Conservation (phyloP, 345 rosid genomes). For the Barbarea vulgaris region DNA sequence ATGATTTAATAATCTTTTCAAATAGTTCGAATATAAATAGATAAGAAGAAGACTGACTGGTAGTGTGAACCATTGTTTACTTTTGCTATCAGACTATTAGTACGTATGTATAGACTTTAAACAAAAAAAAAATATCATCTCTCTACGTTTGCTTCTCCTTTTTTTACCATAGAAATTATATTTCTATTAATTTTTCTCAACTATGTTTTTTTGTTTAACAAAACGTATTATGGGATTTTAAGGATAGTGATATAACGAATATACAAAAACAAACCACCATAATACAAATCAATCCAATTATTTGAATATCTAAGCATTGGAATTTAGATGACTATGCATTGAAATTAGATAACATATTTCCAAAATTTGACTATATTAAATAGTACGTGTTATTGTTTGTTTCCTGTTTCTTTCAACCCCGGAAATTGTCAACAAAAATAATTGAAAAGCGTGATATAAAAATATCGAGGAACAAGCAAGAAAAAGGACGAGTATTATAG, state of each 20-base stretch:
- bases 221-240: neutral
- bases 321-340: conserved; percentile 4
- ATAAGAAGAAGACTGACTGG: neutral
- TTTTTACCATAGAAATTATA: neutral
- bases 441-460: conserved; percentile 9
- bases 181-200: neutral
- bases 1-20: neutral
- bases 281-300: neutral
- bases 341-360: neutral
- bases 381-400: conserved; percentile 27
- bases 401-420: conserved; percentile 8
- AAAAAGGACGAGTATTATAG: neutral
- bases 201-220: neutral
- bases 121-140: too few relatives aligned
- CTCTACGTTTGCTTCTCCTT: neutral
- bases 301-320: neutral
- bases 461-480: neutral
- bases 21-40: neutral
- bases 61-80: neutral
- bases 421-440: conserved; percentile 17
- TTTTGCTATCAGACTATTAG: neutral
- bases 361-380: conserved; percentile 8
- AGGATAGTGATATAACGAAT: neutral
- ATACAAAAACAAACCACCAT: neutral
- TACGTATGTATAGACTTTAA: neutral